These are phyloP conservation scores for Aspergillus olivimuriae DNA, from an alignment of 495 filamentous ascomycete genomes.

Conservation along the genomic window DNA sequence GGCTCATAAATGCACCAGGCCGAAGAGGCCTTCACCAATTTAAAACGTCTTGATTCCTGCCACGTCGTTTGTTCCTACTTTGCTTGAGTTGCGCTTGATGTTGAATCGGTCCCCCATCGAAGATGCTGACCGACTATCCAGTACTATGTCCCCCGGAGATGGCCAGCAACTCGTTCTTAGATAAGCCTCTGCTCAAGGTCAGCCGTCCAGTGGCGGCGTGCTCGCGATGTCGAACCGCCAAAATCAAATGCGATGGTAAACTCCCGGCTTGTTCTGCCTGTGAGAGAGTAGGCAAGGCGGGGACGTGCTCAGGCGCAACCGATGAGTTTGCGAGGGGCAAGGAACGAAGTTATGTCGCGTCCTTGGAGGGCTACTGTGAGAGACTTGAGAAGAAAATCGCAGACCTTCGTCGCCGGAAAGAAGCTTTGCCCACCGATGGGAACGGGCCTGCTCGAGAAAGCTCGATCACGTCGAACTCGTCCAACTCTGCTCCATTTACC, in stretches of 20 bases:
- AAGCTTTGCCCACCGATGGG: conserved; percentile 51
- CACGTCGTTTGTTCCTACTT: too few relatives aligned
- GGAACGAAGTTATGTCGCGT: conserved; percentile 91
- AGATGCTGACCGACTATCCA: too few relatives aligned
- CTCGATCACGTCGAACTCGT: conserved; percentile 38
- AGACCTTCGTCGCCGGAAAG: conserved; percentile 50
- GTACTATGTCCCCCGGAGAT: conserved; percentile 19
- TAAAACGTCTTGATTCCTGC: too few relatives aligned
- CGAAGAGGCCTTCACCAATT: too few relatives aligned
- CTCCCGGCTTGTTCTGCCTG: conserved; percentile 90
- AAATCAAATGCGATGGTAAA: conserved; percentile 95
- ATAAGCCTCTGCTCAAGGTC: conserved; percentile 79
- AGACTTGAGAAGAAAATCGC: conserved; percentile 68
- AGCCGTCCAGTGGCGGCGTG: conserved; percentile 90
- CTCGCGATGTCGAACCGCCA: conserved; percentile 83
- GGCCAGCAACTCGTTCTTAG: conserved; percentile 39
- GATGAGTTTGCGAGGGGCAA: conserved; percentile 93
- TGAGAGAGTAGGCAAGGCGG: conserved; percentile 72
- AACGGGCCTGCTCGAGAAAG: conserved; percentile 53
- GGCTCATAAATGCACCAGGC: background rate
- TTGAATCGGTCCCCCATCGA: background rate
- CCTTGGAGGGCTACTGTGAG: conserved; percentile 80
- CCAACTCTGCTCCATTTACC: conserved; percentile 27
- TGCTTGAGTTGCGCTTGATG: background rate
- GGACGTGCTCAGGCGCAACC: conserved; percentile 84